Evolutionary conservation across 257 asterid genomes (phyloP).

Genomic region (Petunia axillaris): DNA sequence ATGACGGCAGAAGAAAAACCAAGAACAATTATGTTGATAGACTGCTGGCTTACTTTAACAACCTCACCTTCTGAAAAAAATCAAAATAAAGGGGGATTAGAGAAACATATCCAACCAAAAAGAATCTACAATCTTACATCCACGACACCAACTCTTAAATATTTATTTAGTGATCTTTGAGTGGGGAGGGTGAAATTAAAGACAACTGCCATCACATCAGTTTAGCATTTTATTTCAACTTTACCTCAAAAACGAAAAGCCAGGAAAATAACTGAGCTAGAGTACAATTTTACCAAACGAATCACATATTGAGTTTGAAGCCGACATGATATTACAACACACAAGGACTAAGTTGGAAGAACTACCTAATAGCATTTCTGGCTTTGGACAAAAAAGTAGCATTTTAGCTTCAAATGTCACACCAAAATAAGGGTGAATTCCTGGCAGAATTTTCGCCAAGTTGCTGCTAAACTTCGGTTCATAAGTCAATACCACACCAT

Average conservation of each 20-base stretch:
- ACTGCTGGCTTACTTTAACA: constrained; percentile 57
- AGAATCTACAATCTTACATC: neutral
- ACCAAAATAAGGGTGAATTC: constrained; percentile 66
- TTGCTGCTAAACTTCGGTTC: constrained; percentile 46
- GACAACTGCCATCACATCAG: neutral
- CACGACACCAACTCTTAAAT: neutral
- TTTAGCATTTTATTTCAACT: neutral
- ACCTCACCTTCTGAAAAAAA: constrained; percentile 74
- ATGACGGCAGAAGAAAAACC: constrained; percentile 74
- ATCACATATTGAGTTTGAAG: neutral
- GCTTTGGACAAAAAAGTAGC: constrained; percentile 72
- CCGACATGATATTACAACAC: neutral
- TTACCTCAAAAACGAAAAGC: neutral
- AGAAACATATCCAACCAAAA: constrained; percentile 21
- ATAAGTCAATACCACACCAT: constrained; percentile 87
- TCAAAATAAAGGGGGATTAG: neutral
- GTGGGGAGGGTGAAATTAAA: neutral
- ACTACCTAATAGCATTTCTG: constrained; percentile 67
- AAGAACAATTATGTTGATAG: constrained; percentile 72
- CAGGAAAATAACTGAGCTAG: neutral
- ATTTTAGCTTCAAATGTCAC: constrained; percentile 58
- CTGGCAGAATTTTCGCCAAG: constrained; percentile 68
- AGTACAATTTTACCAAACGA: neutral
- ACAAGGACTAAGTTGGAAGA: neutral
- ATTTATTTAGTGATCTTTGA: neutral